Evolutionary conservation across 1,284 basidiomycete genomes (phyloP).

Genomic region (Cutaneotrichosporon sp.): DNA sequence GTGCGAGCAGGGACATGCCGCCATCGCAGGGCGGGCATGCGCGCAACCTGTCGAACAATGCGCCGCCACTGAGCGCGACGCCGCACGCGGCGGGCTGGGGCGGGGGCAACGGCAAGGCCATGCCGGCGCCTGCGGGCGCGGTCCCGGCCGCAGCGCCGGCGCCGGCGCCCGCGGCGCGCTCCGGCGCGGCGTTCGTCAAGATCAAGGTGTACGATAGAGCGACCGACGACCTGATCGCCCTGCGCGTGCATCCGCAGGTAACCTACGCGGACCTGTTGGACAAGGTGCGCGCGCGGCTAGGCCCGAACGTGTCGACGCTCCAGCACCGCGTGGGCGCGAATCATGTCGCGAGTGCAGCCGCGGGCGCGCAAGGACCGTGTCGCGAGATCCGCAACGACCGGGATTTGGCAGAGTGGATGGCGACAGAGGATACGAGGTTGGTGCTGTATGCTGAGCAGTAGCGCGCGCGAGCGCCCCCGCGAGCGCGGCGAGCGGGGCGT

Average conservation of each 20-base stretch:
- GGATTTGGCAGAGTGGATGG: slow-evolving; percentile 73
- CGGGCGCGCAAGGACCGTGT: slow-evolving; percentile 54
- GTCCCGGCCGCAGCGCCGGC: background rate
- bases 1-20: background rate
- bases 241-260: slow-evolving; percentile 93
- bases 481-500: too few species aligned
- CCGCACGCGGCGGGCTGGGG: background rate
- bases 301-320: slow-evolving; percentile 64
- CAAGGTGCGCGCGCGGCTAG: slow-evolving; percentile 82
- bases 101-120: background rate
- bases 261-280: slow-evolving; percentile 77
- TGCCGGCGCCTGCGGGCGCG: slow-evolving; percentile 10
- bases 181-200: slow-evolving; percentile 68
- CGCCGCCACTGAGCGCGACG: background rate
- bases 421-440: slow-evolving; percentile 71
- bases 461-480: background rate
- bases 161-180: background rate
- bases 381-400: slow-evolving; percentile 64
- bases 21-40: background rate
- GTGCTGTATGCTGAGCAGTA: slow-evolving; percentile 67
- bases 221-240: slow-evolving; percentile 90
- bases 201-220: slow-evolving; percentile 94
- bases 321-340: slow-evolving; percentile 59
- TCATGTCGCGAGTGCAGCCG: slow-evolving; percentile 18
- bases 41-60: background rate